Base-by-base conservation (phyloP, 1,284 basidiomycete species). In the Tremellales sp. region DNA sequence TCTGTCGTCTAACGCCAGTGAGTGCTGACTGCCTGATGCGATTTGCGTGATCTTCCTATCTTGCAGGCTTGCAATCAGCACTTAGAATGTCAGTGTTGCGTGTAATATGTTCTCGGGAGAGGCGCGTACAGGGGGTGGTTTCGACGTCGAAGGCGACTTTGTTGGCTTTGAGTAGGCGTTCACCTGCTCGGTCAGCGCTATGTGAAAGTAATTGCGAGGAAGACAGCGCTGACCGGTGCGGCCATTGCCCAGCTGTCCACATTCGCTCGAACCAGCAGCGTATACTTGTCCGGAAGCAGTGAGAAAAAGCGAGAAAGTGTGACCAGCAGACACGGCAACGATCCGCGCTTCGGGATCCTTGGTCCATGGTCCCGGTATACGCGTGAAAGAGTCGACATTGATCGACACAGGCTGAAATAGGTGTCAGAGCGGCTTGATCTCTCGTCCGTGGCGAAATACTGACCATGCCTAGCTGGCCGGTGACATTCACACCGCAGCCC, bases 231-330 rank as follows among this genome's bases (percentile, higher is more conserved):
- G 25, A 17, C 91, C 89, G 0, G 89, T 91, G 49, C 82, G 82
- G 13, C 92, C 92, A 62, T 91, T 93, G 1, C 91, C 93, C 0
- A 97, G 78, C 60, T 96, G 90, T 2, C 93, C 93, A 58, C 89
- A 84, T 72, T 96, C 90, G n/a, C 84, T 87, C 48, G 87, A 91
- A 29, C 93, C 93, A 57, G 89, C 84, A 0, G 89, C 81, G 65
- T 87, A 97, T 2, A 96, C 88, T 84, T 84, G 85, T 19, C 91
- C 93, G 22, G 79, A 79, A 48, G 82, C 81, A 3, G 89, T 87
- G 49, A 94, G 78, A 47, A 93, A 81, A 15, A 92, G 72, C 1
- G 88, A 87, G 74, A 93, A 96, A 1, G 82, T 85, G 51, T 87
- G 76, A 0, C 93, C 93, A 1, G 87, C 89, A 8, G 84, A 81